These are phyloP conservation scores for Viola pubescens DNA, from an alignment of 441 rosid species.

Conservation along the genomic window DNA sequence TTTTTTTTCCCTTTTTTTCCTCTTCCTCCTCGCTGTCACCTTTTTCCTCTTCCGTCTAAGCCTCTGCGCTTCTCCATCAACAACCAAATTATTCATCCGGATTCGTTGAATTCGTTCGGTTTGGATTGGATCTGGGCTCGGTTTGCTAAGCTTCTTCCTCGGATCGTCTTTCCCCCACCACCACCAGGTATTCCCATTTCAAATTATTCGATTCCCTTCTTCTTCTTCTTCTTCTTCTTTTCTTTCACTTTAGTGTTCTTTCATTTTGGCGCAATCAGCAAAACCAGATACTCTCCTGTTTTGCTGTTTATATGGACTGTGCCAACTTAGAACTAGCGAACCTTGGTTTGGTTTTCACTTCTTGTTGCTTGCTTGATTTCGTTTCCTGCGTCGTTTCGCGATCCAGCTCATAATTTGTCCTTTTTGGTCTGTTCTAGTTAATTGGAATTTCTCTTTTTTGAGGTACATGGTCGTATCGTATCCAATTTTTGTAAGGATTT, in stretches of 20 bases:
- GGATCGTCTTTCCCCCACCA: conserved; percentile 18
- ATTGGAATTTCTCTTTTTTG: too few relatives aligned
- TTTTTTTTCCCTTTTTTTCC: neutral
- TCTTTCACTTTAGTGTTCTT: conserved; percentile 18
- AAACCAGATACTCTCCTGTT: neutral
- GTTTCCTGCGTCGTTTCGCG: too few relatives aligned
- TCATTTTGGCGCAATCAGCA: conserved; percentile 15
- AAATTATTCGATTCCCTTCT: neutral
- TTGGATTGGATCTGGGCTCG: conserved; percentile 53
- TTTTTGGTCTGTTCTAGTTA: too few relatives aligned
- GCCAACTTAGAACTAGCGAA: too few relatives aligned
- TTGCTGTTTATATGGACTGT: neutral
- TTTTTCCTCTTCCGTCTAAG: conserved; percentile 15
- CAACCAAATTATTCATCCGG: neutral
- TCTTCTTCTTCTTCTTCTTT: neutral
- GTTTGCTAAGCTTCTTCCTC: conserved; percentile 5
- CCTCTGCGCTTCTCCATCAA: conserved; percentile 14
- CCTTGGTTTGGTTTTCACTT: too few relatives aligned
- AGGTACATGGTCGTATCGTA: too few relatives aligned
- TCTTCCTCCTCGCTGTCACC: conserved; percentile 16
- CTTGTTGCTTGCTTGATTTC: too few relatives aligned
- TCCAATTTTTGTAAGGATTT: too few relatives aligned
- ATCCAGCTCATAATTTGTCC: too few relatives aligned
- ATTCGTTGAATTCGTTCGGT: conserved; percentile 4
- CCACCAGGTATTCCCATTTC: conserved; percentile 27